Evolutionary conservation across 306 rosid genomes (phyloP).

Genomic region (Luffa acutangula): DNA sequence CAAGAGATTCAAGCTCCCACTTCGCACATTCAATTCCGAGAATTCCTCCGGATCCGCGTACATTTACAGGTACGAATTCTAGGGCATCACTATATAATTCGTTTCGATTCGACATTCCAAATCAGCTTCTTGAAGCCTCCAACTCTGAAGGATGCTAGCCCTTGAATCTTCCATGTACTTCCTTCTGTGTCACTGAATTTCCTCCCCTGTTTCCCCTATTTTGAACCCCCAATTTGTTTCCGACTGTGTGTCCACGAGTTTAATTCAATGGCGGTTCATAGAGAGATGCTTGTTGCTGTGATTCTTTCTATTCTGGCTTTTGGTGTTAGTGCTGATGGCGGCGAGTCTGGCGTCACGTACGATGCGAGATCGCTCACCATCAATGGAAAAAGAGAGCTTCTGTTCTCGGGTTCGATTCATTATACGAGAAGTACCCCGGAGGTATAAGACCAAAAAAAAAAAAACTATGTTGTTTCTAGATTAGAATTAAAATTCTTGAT

Average conservation of each 20-base stretch:
- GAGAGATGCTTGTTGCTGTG: not conserved
- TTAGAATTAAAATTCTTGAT: too few relatives aligned
- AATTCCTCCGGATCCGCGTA: conserved; percentile 1
- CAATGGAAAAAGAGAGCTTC: conserved; percentile 54
- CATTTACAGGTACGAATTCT: not conserved
- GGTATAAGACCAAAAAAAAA: conserved; percentile 11
- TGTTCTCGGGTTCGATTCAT: conserved; percentile 81
- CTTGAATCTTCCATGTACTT: not conserved
- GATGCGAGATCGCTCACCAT: conserved; percentile 50
- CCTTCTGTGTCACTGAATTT: conserved; percentile 4
- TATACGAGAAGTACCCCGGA: conserved; percentile 72
- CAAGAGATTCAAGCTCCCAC: not conserved
- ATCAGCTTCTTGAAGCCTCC: not conserved
- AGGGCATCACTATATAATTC: not conserved
- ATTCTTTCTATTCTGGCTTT: not conserved
- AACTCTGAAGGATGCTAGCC: not conserved
- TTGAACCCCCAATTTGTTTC: not conserved
- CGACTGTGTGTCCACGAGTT: not conserved
- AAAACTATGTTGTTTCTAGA: too few relatives aligned
- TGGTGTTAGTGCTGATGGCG: not conserved
- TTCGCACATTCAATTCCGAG: not conserved
- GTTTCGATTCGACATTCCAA: not conserved
- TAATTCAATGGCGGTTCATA: not conserved
- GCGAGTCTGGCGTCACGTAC: conserved; percentile 37
- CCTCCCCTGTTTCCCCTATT: not conserved